Evolutionary conservation across 2,329 filamentous ascomycete species (phyloP).

Genomic region (Metarhizium rileyi): DNA sequence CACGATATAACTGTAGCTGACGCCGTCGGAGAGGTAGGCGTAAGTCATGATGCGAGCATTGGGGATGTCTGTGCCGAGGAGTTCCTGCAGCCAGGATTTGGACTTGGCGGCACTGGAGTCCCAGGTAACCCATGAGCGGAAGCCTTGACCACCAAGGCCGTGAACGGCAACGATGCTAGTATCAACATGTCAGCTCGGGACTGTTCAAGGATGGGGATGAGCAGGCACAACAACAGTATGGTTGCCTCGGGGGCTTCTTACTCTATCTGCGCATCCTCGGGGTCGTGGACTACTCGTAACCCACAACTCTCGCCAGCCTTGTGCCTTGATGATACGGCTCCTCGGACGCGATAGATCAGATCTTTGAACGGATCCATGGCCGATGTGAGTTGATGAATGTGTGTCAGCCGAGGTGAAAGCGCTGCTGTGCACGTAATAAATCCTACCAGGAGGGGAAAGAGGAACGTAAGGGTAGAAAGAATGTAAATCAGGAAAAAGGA

Average conservation of each 20-base stretch:
- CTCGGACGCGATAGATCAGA: slow-evolving; percentile 14
- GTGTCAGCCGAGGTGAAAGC: no score
- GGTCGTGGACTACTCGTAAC: slow-evolving; percentile 13
- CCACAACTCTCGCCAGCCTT: slow-evolving; percentile 10
- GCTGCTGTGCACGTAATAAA: no score
- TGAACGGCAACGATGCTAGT: slow-evolving; percentile 19
- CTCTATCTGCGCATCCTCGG: slow-evolving; percentile 16
- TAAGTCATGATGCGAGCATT: slow-evolving; percentile 19
- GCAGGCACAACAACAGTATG: background rate
- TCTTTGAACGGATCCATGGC: slow-evolving; percentile 12
- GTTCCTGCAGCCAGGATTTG: slow-evolving; percentile 16
- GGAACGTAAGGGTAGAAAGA: no score
- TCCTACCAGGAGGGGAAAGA: no score
- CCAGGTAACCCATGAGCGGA: slow-evolving; percentile 15
- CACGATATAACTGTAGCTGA: slow-evolving; percentile 15
- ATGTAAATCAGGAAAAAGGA: no score
- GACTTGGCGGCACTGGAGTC: slow-evolving; percentile 12
- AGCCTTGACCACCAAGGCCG: slow-evolving; percentile 17
- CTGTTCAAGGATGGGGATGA: background rate
- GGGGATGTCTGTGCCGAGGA: slow-evolving; percentile 15
- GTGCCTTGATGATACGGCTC: slow-evolving; percentile 12
- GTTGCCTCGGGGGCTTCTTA: slow-evolving; percentile 3
- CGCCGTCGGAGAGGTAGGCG: slow-evolving; percentile 13
- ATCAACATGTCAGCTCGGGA: background rate
- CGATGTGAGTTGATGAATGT: background rate